phyloP scores from a whole-genome alignment of 192 early-diverging fungal species.

The Coemansia sp. region DNA sequence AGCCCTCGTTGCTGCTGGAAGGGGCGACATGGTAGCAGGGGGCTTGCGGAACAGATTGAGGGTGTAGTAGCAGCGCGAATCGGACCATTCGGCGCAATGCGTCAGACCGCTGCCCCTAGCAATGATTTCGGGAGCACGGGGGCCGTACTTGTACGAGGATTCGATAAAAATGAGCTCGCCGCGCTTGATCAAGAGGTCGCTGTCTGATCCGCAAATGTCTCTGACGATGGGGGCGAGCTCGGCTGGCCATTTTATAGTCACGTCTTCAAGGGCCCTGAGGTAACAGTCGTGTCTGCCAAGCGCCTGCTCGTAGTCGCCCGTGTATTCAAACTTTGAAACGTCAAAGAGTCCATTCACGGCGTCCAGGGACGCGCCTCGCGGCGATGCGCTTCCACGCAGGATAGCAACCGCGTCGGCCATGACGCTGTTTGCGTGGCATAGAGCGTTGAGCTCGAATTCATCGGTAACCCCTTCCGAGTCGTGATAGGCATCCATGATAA shows the following conservation, averaged over 20 bases:
- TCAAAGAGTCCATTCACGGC: conserved; percentile 63
- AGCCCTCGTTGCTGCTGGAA: background rate
- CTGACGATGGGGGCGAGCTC: conserved; percentile 14
- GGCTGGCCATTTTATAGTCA: conserved; percentile 51
- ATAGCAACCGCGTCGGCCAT: conserved; percentile 44
- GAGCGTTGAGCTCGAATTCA: conserved; percentile 82
- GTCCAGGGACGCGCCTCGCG: background rate
- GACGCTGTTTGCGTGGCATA: conserved; percentile 73
- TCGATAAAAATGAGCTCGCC: conserved; percentile 88
- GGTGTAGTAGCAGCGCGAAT: conserved; percentile 55
- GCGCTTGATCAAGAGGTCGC: conserved; percentile 54
- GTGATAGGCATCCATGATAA: conserved; percentile 80
- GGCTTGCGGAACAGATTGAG: conserved; percentile 60
- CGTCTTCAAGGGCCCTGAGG: conserved; percentile 59
- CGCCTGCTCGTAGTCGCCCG: conserved; percentile 67
- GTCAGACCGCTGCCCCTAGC: conserved; percentile 51
- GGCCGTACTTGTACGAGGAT: conserved; percentile 81
- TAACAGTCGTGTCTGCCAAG: conserved; percentile 79
- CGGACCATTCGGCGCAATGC: conserved; percentile 55
- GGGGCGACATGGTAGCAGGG: conserved; percentile 10
- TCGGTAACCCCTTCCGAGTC: conserved; percentile 73
- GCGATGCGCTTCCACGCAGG: background rate
- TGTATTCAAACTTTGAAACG: conserved; percentile 64
- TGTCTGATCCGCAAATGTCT: conserved; percentile 16
- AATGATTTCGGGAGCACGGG: conserved; percentile 55